These are phyloP conservation scores for Alternaria solani DNA, from an alignment of 2,329 filamentous ascomycete species.

Conservation along the genomic window DNA sequence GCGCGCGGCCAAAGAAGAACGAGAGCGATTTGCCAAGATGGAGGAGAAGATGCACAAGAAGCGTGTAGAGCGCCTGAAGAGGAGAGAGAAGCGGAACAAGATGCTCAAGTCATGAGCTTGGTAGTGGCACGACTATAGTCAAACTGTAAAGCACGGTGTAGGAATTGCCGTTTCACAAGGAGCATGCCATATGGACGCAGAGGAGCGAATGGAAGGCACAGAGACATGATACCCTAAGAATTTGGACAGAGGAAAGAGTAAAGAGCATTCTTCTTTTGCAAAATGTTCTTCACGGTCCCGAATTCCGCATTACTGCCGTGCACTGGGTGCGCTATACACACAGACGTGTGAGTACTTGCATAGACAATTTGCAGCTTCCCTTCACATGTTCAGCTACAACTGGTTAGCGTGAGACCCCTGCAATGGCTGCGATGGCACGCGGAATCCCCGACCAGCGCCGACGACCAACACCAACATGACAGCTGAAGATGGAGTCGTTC, in stretches of 20 bases:
- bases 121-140: background rate
- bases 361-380: background rate
- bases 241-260: background rate
- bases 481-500: constrained; percentile 37
- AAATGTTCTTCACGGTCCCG: background rate
- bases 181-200: background rate
- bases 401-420: constrained; percentile 17
- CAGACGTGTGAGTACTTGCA: background rate
- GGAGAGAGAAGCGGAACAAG: constrained; percentile 96
- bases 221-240: constrained; percentile 13
- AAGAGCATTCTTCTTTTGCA: constrained; percentile 7
- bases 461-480: constrained; percentile 10
- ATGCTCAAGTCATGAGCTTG: constrained; percentile 61
- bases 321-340: background rate
- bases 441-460: background rate
- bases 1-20: constrained; percentile 88
- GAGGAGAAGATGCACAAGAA: constrained; percentile 98
- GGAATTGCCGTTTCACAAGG: constrained; percentile 13
- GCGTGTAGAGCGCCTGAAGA: constrained; percentile 89
- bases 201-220: background rate
- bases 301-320: background rate
- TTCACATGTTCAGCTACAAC: constrained; percentile 8
- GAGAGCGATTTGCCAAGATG: constrained; percentile 90
- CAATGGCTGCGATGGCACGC: constrained; percentile 18
- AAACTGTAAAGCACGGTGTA: background rate